Evolutionary conservation across 495 filamentous ascomycete genomes (phyloP), one percentile per base, ranked within the genome.

Genomic region (Penicillium salamii): DNA sequence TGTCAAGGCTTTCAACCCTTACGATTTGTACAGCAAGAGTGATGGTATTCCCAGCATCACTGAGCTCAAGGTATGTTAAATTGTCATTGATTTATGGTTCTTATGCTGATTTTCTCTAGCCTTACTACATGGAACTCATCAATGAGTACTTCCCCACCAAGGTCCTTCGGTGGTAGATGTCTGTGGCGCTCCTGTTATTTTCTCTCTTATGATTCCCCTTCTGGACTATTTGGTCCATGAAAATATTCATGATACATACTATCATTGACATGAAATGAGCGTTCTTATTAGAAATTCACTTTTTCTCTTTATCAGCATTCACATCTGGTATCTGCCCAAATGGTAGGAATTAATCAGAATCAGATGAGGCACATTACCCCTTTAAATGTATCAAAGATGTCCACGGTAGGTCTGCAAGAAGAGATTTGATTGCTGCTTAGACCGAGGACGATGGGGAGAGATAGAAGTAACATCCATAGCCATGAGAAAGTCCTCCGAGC

Each of bases 11-110:
- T 96, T 96, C 65, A 96, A 95, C 50, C 89, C 88, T 3, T 96
- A 95, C 52, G 90, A 96, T 63, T 52, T 96, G 45, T 96, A 96
- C 68, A 91, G 87, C 67, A 96, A 96, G 83, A 91, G 85, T 50
- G 90, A 96, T 57, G 85, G 81, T 7, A 72, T 89, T 28, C 88
- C 88, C 4, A 83, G 75, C 29, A 80, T 85, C 1, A 88, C 89
- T 59, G 82, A 85, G 57, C 66, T 62, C 26, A 56, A 85, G 43
- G 43, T 46, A 46, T 46, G 43, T 46, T 36, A 15, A 17, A 1
- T 12, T 26, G 15, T 9, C 7, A 11, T 20, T 32, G 17, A 20
- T 32, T 6, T n/a, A 9, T 9, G 5, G 3, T 11, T 18, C 2
- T 14, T 3, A 26, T 21, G 13, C 31, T 35, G 7, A 35, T 34